Percentiles rank a stretch among this genome's conserved stretches.
Conservation (phyloP, 208 protist genomes). For the Acanthamoeba lenticulata region DNA sequence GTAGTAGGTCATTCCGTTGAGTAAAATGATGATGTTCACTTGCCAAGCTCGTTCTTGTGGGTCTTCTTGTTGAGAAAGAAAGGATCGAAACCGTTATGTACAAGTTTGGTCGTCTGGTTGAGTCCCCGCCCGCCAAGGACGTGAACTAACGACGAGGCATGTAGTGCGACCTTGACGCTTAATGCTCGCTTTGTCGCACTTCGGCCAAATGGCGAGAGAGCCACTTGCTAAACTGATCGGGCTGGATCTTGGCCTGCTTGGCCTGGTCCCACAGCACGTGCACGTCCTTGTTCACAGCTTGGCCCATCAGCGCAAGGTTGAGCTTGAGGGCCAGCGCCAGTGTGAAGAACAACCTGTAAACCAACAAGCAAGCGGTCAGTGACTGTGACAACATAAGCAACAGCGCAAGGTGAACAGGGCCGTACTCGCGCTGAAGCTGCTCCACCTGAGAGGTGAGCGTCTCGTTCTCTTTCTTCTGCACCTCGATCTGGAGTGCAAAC, state of each 20-base stretch:
- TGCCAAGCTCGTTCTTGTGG: no score
- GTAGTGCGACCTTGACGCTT: background rate
- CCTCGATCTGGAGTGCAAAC: slow-evolving; percentile 7
- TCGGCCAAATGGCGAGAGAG: background rate
- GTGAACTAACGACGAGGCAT: no score
- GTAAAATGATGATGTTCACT: no score
- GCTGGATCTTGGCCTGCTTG: background rate
- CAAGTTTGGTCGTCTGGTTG: no score
- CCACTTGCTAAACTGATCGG: background rate
- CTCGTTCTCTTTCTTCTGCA: slow-evolving; percentile 50
- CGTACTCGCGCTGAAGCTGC: background rate
- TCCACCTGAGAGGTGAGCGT: background rate
- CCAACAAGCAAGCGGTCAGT: background rate
- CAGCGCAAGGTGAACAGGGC: no score
- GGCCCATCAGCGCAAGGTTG: background rate
- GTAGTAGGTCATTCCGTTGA: no score
- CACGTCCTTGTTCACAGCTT: background rate
- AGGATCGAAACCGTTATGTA: no score
- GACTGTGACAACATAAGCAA: background rate
- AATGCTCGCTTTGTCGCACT: background rate
- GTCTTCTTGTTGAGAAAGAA: no score
- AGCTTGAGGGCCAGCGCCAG: slow-evolving; percentile 10
- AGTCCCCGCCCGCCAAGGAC: background rate
- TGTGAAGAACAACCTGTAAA: background rate
- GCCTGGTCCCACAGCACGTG: background rate